Conservation (phyloP, 2,329 filamentous ascomycete species). For the Cordyceps militaris region DNA sequence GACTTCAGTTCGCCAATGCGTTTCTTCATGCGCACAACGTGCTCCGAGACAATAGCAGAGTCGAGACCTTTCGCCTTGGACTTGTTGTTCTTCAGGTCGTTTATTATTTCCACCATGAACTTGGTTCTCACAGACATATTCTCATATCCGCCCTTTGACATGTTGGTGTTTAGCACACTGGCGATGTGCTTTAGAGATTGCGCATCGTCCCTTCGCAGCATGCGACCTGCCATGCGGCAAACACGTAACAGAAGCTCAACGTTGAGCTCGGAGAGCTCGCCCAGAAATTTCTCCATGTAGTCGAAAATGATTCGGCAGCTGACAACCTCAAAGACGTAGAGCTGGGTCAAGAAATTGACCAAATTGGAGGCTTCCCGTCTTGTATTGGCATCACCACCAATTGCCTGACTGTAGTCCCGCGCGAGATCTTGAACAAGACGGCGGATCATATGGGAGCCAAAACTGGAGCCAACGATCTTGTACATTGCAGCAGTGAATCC, state of each 20-base stretch:
- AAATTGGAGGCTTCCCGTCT: conserved; percentile 55
- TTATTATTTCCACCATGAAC: conserved; percentile 97
- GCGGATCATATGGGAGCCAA: conserved; percentile 81
- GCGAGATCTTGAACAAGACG: conserved; percentile 70
- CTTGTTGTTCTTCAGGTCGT: conserved; percentile 89
- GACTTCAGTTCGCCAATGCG: conserved; percentile 69
- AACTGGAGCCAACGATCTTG: conserved; percentile 78
- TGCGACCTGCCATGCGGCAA: conserved; percentile 72
- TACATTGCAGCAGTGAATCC: conserved; percentile 86
- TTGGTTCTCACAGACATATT: conserved; percentile 81
- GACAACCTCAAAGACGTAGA: conserved; percentile 89
- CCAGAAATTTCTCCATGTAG: conserved; percentile 73
- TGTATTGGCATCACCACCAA: conserved; percentile 32
- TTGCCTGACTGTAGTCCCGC: conserved; percentile 46
- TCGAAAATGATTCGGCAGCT: conserved; percentile 82
- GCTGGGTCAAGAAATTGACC: conserved; percentile 71
- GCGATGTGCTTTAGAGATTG: conserved; percentile 85
- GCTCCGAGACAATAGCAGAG: conserved; percentile 68
- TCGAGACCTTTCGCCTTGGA: conserved; percentile 68
- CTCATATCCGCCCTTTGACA: conserved; percentile 58
- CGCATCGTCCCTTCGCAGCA: conserved; percentile 83
- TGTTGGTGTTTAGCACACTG: conserved; percentile 64
- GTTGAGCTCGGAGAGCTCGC: conserved; percentile 71
- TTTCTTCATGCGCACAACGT: conserved; percentile 84
- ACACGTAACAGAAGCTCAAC: conserved; percentile 83